Evolutionary conservation across 305 asterid genomes (phyloP), one percentile per base, ranked within the genome.

Genomic region (Fraxinus ornus): DNA sequence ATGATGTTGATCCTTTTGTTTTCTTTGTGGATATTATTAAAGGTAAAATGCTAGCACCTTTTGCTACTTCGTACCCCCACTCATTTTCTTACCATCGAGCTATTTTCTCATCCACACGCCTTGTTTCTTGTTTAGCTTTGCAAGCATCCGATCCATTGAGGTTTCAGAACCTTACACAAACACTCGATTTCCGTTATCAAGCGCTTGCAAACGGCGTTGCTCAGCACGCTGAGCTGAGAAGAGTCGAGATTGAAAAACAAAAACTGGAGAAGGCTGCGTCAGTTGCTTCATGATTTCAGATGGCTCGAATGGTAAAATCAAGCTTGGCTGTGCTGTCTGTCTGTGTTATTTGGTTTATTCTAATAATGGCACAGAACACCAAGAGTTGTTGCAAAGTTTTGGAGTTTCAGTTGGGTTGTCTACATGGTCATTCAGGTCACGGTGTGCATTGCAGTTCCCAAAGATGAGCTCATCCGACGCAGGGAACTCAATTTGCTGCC

Each of bases 191-290:
- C 85, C 95, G 79, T 85, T 95, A 93, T 71, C 98, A 93, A 85
- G 97, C 97, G 12, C 90, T 97, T 64, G 98, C 98, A 60, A 92
- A 91, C 78, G 97, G 98, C n/a, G 90, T 97, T 84, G 99, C 98
- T 41, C 97, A 92, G 90, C 99, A 97, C 83, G 97, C 99, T 74
- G 98, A 93, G 78, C 89, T 80, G 86, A 91, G 98, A 88, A 88
- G 94, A 88, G 86, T 82, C 30, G 97, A 93, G 80, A 93, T 95
- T 30, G 98, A 95, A 90, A 95, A 93, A 85, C 94, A 92, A 82
- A 95, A 89, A 82, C 0, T 92, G 85, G 94, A 91, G 82, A 94
- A 93, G 85, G 91, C 91, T 32, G 57, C 98, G 7, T 89, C 89
- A 33, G 89, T 87, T 36, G 92, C 94, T 32, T 85, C 92, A 4